Evolutionary conservation across 2,329 filamentous ascomycete species (phyloP).

Genomic region (Simplicillium sp.): DNA sequence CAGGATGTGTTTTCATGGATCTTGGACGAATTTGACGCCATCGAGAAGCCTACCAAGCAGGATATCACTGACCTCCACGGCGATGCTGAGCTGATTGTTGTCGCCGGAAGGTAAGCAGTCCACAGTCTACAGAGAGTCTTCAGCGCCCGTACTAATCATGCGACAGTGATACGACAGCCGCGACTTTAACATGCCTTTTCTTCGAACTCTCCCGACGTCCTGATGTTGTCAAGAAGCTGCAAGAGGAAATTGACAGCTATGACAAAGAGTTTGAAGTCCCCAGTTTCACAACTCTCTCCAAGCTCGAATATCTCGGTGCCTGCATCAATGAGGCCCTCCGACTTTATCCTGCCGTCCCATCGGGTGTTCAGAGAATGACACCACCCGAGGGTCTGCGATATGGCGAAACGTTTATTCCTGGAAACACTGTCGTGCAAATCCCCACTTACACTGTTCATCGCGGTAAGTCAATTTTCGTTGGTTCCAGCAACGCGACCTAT

Average conservation of each 20-base stretch:
- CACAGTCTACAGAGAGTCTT: neutral
- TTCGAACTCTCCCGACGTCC: constrained; percentile 22
- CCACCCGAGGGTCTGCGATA: constrained; percentile 25
- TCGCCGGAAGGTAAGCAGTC: constrained; percentile 19
- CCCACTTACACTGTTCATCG: constrained; percentile 13
- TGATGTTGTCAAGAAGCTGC: constrained; percentile 27
- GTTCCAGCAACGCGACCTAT: no score
- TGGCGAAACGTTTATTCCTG: constrained; percentile 22
- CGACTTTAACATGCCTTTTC: constrained; percentile 21
- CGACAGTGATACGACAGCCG: constrained; percentile 24
- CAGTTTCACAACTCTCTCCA: constrained; percentile 12
- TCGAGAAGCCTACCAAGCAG: constrained; percentile 10
- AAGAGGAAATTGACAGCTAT: constrained; percentile 21
- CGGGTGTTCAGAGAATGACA: constrained; percentile 23
- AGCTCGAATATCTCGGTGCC: constrained; percentile 20
- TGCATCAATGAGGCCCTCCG: constrained; percentile 29
- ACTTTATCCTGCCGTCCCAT: constrained; percentile 24
- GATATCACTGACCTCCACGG: constrained; percentile 15
- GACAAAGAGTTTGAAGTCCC: constrained; percentile 4
- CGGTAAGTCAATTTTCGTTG: constrained; percentile 2
- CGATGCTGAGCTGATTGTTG: constrained; percentile 18
- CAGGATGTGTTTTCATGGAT: constrained; percentile 22
- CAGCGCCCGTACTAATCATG: neutral
- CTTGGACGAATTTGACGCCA: constrained; percentile 14
- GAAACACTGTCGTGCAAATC: constrained; percentile 21